These are phyloP conservation scores for Amanita subjunquillea DNA, from an alignment of 768 basidiomycete genomes.

Conservation along the genomic window DNA sequence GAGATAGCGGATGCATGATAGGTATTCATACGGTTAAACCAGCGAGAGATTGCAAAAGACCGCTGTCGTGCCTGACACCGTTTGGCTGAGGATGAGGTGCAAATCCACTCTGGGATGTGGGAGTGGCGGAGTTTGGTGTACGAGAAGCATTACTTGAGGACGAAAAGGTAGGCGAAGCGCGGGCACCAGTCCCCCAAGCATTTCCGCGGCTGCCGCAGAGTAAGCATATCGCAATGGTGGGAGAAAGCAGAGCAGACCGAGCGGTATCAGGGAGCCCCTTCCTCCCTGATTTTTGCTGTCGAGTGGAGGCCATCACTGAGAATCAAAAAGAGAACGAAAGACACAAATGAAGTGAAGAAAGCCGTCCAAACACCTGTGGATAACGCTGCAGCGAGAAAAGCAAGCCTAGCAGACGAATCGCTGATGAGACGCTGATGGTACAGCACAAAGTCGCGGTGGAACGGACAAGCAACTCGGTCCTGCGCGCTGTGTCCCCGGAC, in stretches of 20 bases:
- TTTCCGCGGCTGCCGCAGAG: conserved; percentile 23
- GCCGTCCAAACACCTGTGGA: conserved; percentile 29
- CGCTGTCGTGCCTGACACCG: conserved; percentile 34
- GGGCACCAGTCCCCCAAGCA: conserved; percentile 56
- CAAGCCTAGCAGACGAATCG: not conserved
- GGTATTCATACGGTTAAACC: conserved; percentile 56
- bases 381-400: conserved; percentile 12
- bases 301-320: conserved; percentile 48
- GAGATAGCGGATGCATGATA: conserved; percentile 1
- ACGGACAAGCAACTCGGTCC: conserved; percentile 3
- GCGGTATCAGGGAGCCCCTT: conserved; percentile 54
- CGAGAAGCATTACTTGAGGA: conserved; percentile 32
- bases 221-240: conserved; percentile 10
- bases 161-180: conserved; percentile 65
- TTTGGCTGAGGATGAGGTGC: conserved; percentile 40
- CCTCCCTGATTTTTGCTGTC: conserved; percentile 54
- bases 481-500: conserved; percentile 1
- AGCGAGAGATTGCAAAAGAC: conserved; percentile 52
- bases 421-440: conserved; percentile 7
- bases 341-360: conserved; percentile 18
- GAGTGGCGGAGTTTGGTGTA: conserved; percentile 22
- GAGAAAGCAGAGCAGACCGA: conserved; percentile 24
- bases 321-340: conserved; percentile 20
- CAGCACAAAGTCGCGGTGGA: conserved; percentile 9
- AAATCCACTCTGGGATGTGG: conserved; percentile 26